Base-by-base conservation (phyloP, 2,329 filamentous ascomycete species). In the Cladosporium austrohemisphaericum region DNA sequence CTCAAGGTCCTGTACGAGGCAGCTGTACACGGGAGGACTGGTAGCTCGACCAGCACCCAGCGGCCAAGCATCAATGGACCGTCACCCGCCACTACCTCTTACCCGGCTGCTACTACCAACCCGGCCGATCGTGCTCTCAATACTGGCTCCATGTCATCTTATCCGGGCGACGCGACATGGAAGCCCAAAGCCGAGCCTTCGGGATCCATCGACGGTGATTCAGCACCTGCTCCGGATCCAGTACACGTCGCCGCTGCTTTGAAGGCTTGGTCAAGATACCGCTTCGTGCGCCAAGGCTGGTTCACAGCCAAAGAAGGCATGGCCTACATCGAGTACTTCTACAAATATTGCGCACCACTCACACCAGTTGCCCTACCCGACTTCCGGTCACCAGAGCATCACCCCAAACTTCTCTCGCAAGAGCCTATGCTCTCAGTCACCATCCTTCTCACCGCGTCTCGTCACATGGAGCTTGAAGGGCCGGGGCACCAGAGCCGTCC, bases 231-330 rank as follows among this genome's bases (percentile, higher is more conserved):
- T n/a, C 60, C 63, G 29, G 60, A 63, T 33, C 53, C 55, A 11
- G 59, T 61, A 10, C 64, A 65, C 16, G 69, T 69, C 58, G 71
- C 78, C 33, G 81, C 86, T 51, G 91, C 91, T 0, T 71, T 95
- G 52, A 84, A 82, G 60, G 86, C 89, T n/a, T 98, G 93, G 93
- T 83, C 85, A 2, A 78, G 89, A 55, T 91, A 96, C 66, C 84
- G 91, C 35, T 97, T 97, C 65, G 92, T 97, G n/a, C 84, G 90
- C 47, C 90, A 90, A 7, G 93, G 93, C 8, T 97, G 92, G 92
- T 93, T 98, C 66, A 95, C 90, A 0, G 87, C 92, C 0, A 83
- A 87, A 57, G 93, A 98, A 69, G 92, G 89, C 18, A 91, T 97
- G 67, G 84, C 85, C 35, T 97, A 97, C 63, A 88, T 98, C 55